phyloP scores from a whole-genome alignment of 306 rosid genomes.

The Castanopsis chinensis region DNA sequence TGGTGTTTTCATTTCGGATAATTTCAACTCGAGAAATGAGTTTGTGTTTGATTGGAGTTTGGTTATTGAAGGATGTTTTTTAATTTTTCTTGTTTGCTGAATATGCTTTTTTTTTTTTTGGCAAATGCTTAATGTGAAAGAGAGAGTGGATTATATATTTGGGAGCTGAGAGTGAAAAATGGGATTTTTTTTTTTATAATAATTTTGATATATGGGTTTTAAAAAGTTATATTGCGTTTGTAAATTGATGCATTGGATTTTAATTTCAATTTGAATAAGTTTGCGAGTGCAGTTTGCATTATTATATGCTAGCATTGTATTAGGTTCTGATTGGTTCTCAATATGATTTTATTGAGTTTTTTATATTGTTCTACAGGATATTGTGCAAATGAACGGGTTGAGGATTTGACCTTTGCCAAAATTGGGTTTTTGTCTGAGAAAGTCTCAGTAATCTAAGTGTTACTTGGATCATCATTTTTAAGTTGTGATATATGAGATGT shows the following conservation, averaged over 20 bases:
- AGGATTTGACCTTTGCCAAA: constrained; percentile 18
- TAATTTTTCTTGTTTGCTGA: neutral
- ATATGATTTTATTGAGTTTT: neutral
- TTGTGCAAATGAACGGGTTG: constrained; percentile 5
- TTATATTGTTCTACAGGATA: neutral
- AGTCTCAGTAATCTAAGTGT: constrained; percentile 16
- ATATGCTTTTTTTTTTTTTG: neutral
- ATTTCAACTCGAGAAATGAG: neutral
- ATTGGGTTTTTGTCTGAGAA: constrained; percentile 16
- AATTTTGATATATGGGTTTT: neutral
- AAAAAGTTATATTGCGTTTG: neutral
- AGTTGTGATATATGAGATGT: constrained; percentile 39
- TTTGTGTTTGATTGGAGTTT: neutral
- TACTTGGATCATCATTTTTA: neutral
- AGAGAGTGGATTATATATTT: neutral
- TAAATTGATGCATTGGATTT: neutral
- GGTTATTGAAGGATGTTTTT: neutral
- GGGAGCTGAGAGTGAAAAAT: neutral
- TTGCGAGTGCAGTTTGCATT: neutral
- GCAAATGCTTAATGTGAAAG: neutral
- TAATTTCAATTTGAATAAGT: neutral
- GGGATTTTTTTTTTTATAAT: neutral
- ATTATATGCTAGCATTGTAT: neutral
- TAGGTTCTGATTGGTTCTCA: neutral
- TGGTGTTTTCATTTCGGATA: neutral